A percentile compares a stretch with the other conserved stretches of the same genome.
phyloP scores from a whole-genome alignment of 345 rosid species.

The Lepidium didymum region DNA sequence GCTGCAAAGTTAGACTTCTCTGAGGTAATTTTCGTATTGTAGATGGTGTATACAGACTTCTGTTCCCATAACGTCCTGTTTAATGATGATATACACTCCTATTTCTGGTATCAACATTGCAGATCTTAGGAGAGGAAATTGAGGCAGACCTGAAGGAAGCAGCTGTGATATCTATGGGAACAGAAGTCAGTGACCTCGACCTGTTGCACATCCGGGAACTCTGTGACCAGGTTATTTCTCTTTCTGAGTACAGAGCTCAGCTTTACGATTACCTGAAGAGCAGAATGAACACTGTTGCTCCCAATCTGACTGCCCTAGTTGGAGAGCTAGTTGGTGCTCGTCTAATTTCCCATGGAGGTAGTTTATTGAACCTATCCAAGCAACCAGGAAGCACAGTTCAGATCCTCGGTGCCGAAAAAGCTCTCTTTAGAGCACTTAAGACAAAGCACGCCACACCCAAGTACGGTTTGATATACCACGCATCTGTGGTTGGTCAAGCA shows the following conservation, averaged over 20 bases:
- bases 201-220: conserved; percentile 66
- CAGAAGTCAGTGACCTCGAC: conserved; percentile 82
- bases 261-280: conserved; percentile 80
- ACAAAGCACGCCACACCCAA: conserved; percentile 93
- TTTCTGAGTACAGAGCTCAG: conserved; percentile 85
- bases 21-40: conserved; percentile 33
- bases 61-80: too few relatives aligned
- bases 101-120: background rate
- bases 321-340: conserved; percentile 99
- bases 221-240: conserved; percentile 79
- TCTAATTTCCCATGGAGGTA: conserved; percentile 89
- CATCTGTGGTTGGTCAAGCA: conserved; percentile 89
- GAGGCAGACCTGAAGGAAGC: conserved; percentile 82
- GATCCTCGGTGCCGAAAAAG: conserved; percentile 94
- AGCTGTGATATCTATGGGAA: conserved; percentile 85
- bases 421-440: conserved; percentile 87
- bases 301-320: conserved; percentile 88
- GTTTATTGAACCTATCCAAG: conserved; percentile 85
- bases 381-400: conserved; percentile 93
- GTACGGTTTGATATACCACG: conserved; percentile 84
- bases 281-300: conserved; percentile 90
- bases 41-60: too few relatives aligned
- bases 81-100: too few relatives aligned
- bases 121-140: conserved; percentile 66
- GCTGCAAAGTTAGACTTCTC: conserved; percentile 89